phyloP scores from a whole-genome alignment of 306 rosid genomes.

The Castanopsis chinensis region DNA sequence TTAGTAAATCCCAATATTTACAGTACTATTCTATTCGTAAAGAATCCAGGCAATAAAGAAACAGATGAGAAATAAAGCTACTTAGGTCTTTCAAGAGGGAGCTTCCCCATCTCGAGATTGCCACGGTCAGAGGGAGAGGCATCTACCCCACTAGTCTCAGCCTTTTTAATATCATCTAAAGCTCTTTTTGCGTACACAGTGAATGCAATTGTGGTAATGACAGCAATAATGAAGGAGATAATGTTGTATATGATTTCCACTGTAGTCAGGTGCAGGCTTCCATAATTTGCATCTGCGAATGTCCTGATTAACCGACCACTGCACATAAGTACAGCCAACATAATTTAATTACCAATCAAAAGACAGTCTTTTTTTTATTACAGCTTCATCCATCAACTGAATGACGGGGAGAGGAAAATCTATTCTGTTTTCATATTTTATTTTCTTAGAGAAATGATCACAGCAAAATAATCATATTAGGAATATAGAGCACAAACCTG shows the following conservation, averaged over 20 bases:
- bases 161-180: conserved; percentile 56
- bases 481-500: conserved; percentile 49
- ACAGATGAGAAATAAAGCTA: conserved; percentile 17
- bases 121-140: conserved; percentile 34
- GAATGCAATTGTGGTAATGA: conserved; percentile 72
- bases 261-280: conserved; percentile 74
- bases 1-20: conserved; percentile 17
- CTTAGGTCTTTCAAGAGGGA: conserved; percentile 54
- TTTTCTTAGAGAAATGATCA: not conserved
- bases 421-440: not conserved
- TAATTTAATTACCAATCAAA: not conserved
- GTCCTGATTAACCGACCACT: conserved; percentile 89
- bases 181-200: conserved; percentile 85
- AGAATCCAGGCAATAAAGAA: conserved; percentile 11
- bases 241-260: conserved; percentile 86
- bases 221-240: conserved; percentile 71
- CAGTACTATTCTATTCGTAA: conserved; percentile 15
- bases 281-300: conserved; percentile 71
- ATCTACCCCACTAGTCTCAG: conserved; percentile 47
- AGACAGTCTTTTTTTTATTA: too few species aligned
- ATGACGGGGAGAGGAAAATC: not conserved
- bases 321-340: conserved; percentile 18
- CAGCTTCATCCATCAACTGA: too few species aligned
- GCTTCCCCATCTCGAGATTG: conserved; percentile 58
- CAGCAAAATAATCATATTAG: not conserved